Conservation (phyloP, 306 rosid species). For the Quillaja saponaria region DNA sequence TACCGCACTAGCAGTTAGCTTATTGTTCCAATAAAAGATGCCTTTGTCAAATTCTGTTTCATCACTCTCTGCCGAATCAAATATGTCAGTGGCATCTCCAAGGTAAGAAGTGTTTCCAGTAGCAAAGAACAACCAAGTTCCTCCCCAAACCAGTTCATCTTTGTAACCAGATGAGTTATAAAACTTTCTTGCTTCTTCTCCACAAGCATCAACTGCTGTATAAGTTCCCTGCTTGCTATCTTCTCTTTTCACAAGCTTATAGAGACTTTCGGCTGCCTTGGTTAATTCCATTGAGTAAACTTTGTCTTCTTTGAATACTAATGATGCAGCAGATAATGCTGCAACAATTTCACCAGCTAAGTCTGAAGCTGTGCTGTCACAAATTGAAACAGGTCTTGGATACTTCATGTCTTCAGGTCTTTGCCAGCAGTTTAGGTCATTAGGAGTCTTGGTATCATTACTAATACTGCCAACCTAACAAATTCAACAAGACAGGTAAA, state of each 20-base stretch:
- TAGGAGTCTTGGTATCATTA: conserved; percentile 29
- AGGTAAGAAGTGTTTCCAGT: conserved; percentile 53
- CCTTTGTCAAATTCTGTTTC: conserved; percentile 53
- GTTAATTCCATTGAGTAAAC: conserved; percentile 49
- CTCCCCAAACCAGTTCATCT: conserved; percentile 88
- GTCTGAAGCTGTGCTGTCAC: conserved; percentile 68
- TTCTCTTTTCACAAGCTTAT: conserved; percentile 37
- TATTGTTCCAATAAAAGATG: conserved; percentile 69
- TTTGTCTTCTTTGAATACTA: conserved; percentile 57
- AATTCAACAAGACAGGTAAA: too few relatives aligned
- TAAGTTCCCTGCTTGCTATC: conserved; percentile 58
- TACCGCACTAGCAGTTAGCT: conserved; percentile 66
- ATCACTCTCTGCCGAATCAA: conserved; percentile 39
- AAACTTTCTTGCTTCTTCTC: conserved; percentile 61
- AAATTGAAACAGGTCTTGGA: conserved; percentile 56
- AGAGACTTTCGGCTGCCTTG: conserved; percentile 51
- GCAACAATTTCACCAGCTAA: conserved; percentile 77
- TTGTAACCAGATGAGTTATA: conserved; percentile 58
- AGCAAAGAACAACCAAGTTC: conserved; percentile 75
- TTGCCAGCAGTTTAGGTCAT: conserved; percentile 72
- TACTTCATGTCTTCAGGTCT: conserved; percentile 77
- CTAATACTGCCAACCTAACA: conserved; percentile 67
- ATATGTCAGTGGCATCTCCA: conserved; percentile 44
- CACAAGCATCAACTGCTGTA: conserved; percentile 54
- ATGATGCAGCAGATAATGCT: conserved; percentile 75